Evolutionary conservation across 805 yeast species (phyloP).

Genomic region (Metschnikowia koreensis): DNA sequence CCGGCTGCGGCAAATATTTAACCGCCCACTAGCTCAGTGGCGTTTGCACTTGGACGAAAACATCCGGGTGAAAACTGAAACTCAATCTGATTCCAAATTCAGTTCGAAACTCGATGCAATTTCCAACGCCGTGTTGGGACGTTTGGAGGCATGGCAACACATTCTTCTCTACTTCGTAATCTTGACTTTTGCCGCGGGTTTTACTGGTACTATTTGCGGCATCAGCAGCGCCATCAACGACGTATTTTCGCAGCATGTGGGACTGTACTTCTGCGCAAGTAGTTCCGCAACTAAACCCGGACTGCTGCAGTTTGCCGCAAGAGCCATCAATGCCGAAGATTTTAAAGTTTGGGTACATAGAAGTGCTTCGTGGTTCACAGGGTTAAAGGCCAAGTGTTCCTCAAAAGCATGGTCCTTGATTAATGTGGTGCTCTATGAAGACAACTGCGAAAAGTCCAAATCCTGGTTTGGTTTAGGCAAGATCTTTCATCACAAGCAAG

Average conservation of each 20-base stretch:
- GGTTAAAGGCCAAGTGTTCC: not conserved
- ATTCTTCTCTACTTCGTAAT: constrained; percentile 9
- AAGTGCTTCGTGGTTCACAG: not conserved
- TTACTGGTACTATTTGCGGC: constrained; percentile 2
- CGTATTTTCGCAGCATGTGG: too few species aligned
- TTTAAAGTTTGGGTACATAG: not conserved
- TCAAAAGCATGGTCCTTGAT: not conserved
- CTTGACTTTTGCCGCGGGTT: not conserved
- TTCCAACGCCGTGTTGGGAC: not conserved
- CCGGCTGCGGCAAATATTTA: constrained; percentile 3
- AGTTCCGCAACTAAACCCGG: too few species aligned
- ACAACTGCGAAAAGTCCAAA: not conserved
- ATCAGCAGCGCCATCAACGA: not conserved
- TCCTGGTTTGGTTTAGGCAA: not conserved
- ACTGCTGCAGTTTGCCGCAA: not conserved
- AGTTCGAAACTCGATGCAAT: not conserved
- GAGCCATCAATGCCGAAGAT: not conserved
- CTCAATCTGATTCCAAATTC: not conserved
- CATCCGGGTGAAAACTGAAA: not conserved
- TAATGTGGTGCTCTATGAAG: constrained; percentile 1
- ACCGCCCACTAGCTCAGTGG: constrained; percentile 1
- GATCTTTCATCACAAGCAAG: not conserved
- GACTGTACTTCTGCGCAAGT: too few species aligned
- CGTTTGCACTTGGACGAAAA: not conserved
- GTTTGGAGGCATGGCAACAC: constrained; percentile 7